Percentiles rank a stretch among this genome's conserved stretches.
phyloP scores from a whole-genome alignment of 495 filamentous ascomycete genomes.

The Aspergillus mulundensis region DNA sequence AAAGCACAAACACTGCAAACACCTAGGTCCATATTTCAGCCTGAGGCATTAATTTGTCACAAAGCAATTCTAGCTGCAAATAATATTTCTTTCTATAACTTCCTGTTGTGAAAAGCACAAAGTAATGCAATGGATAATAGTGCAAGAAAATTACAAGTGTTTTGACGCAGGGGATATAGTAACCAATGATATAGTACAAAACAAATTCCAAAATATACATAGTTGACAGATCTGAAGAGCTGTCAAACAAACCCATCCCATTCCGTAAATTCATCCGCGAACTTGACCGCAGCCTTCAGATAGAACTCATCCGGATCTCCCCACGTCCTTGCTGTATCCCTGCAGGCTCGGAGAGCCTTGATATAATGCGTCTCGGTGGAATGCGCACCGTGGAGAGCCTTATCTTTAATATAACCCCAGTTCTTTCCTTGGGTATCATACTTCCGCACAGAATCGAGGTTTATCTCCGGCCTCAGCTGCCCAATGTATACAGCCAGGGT shows the following conservation, averaged over 20 bases:
- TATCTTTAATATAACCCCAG: slow-evolving; percentile 72
- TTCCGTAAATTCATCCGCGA: slow-evolving; percentile 71
- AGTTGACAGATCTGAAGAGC: background rate
- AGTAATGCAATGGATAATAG: background rate
- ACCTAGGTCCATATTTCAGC: too few relatives aligned
- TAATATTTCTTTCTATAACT: too few relatives aligned
- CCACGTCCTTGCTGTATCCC: slow-evolving; percentile 74
- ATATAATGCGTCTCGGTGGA: slow-evolving; percentile 77
- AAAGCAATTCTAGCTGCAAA: too few relatives aligned
- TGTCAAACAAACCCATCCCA: slow-evolving; percentile 60
- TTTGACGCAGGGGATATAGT: background rate
- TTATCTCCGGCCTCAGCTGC: slow-evolving; percentile 66
- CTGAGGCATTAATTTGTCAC: too few relatives aligned
- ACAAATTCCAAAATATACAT: background rate
- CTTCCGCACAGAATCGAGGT: slow-evolving; percentile 56
- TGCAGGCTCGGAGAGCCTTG: slow-evolving; percentile 74
- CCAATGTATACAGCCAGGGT: slow-evolving; percentile 72
- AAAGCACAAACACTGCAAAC: background rate
- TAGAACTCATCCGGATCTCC: slow-evolving; percentile 74
- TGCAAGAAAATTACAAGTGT: too few relatives aligned
- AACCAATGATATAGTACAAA: background rate
- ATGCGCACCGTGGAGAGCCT: slow-evolving; percentile 61
- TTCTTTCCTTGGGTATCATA: slow-evolving; percentile 58
- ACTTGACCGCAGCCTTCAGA: slow-evolving; percentile 72
- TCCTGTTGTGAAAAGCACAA: too few relatives aligned